phyloP scores from a whole-genome alignment of 805 yeast species.

The Candida pseudoglaebosa region DNA sequence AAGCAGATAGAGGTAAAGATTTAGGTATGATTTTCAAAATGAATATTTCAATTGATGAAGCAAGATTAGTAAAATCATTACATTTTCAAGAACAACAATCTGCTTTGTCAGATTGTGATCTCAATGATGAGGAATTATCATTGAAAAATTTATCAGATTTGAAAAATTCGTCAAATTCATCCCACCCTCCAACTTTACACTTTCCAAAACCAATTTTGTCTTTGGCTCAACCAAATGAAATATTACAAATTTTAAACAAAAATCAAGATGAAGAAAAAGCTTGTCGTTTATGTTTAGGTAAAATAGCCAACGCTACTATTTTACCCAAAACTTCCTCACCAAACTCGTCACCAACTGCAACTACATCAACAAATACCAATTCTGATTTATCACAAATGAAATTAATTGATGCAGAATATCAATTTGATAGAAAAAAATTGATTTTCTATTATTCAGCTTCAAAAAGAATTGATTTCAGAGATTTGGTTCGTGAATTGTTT shows the following conservation, averaged over 20 bases:
- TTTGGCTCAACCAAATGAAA: slow-evolving; percentile 59
- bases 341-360: slow-evolving; percentile 6
- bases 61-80: slow-evolving; percentile 58
- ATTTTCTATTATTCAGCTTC: slow-evolving; percentile 62
- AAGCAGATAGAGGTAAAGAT: slow-evolving; percentile 80
- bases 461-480: slow-evolving; percentile 70
- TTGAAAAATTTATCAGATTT: slow-evolving; percentile 19
- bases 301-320: slow-evolving; percentile 43
- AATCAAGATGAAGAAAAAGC: slow-evolving; percentile 69
- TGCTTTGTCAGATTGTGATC: slow-evolving; percentile 41
- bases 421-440: slow-evolving; percentile 73
- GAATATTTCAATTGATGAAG: slow-evolving; percentile 60
- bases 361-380: slow-evolving; percentile 7
- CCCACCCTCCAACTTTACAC: slow-evolving; percentile 44
- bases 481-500: slow-evolving; percentile 67
- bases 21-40: slow-evolving; percentile 62
- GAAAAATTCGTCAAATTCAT: slow-evolving; percentile 2
- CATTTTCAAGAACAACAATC: slow-evolving; percentile 72
- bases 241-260: slow-evolving; percentile 54
- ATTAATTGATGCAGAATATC: slow-evolving; percentile 74
- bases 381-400: slow-evolving; percentile 42
- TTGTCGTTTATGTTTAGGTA: slow-evolving; percentile 53
- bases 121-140: slow-evolving; percentile 20
- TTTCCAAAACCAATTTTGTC: slow-evolving; percentile 67
- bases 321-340: slow-evolving; percentile 3